phyloP scores from a whole-genome alignment of 2,329 filamentous ascomycete species.

The Cryoendolithus antarcticus region DNA sequence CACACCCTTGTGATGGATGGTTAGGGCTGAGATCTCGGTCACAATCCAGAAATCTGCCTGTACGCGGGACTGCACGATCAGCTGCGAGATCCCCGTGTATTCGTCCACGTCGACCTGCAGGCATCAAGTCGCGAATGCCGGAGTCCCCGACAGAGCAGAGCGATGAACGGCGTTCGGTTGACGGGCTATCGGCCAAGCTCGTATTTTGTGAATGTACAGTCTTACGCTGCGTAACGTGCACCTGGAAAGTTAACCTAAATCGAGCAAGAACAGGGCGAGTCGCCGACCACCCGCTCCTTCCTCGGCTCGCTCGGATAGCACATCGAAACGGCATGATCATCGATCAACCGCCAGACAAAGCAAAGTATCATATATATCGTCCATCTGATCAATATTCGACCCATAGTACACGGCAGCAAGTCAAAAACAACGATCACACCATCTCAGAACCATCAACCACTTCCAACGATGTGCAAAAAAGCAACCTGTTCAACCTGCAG shows the following conservation, averaged over 20 bases:
- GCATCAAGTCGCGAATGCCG: too few relatives aligned
- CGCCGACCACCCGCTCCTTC: background rate
- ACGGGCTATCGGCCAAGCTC: too few relatives aligned
- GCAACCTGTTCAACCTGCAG: conserved; percentile 50
- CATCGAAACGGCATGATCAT: too few relatives aligned
- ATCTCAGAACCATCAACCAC: background rate
- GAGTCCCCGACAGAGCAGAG: too few relatives aligned
- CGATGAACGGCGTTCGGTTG: too few relatives aligned
- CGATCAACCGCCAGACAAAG: too few relatives aligned
- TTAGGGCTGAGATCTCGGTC: background rate
- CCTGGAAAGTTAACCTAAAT: too few relatives aligned
- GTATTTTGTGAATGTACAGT: too few relatives aligned
- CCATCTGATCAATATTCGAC: background rate
- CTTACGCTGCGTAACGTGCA: too few relatives aligned
- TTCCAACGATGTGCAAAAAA: conserved; percentile 49
- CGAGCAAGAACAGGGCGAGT: background rate
- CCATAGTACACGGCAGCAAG: background rate
- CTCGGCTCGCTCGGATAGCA: background rate
- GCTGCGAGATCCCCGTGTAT: background rate
- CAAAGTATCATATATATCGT: background rate
- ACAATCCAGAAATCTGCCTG: background rate
- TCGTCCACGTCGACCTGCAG: conserved; percentile 3
- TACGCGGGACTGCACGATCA: background rate
- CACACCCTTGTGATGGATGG: background rate
- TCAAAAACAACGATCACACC: background rate